Evolutionary conservation across 1,284 basidiomycete genomes (phyloP).

Genomic region (Vanrija pseudolonga): DNA sequence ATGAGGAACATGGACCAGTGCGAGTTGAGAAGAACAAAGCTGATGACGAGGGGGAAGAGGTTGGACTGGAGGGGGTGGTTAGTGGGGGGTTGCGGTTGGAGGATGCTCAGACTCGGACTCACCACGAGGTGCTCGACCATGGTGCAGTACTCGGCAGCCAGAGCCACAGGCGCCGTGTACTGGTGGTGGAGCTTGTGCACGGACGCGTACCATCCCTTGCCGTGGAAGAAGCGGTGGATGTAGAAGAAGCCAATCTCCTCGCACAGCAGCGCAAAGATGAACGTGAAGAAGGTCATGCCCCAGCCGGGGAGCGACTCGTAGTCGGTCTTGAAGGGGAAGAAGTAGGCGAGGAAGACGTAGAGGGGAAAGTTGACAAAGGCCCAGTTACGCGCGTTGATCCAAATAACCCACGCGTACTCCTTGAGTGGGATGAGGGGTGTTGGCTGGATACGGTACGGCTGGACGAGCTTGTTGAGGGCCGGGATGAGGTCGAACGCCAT

Average conservation of each 20-base stretch:
- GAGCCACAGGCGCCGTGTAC: constrained; percentile 81
- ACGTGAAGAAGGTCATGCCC: constrained; percentile 3
- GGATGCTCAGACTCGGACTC: constrained; percentile 98
- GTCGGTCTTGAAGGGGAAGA: neutral
- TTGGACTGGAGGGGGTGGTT: constrained; percentile 81
- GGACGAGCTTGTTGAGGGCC: constrained; percentile 8
- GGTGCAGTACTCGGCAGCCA: constrained; percentile 57
- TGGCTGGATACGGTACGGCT: constrained; percentile 16
- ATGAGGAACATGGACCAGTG: constrained; percentile 74
- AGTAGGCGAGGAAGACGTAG: neutral
- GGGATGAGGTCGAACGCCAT: constrained; percentile 14
- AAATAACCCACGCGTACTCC: constrained; percentile 8
- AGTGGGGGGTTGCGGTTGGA: constrained; percentile 66
- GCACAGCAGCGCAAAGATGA: constrained; percentile 12
- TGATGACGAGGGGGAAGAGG: constrained; percentile 79
- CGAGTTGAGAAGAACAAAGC: constrained; percentile 55
- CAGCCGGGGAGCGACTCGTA: constrained; percentile 6
- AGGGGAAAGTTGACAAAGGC: constrained; percentile 11
- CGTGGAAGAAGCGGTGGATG: constrained; percentile 15
- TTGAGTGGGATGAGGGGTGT: constrained; percentile 10
- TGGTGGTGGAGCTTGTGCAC: constrained; percentile 99
- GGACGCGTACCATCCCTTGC: constrained; percentile 66
- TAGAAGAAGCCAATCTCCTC: constrained; percentile 18
- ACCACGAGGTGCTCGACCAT: constrained; percentile 15
- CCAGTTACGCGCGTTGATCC: constrained; percentile 9